Evolutionary conservation across 75 land plant species (phyloP).

Genomic region (Pinus tabuliformis): DNA sequence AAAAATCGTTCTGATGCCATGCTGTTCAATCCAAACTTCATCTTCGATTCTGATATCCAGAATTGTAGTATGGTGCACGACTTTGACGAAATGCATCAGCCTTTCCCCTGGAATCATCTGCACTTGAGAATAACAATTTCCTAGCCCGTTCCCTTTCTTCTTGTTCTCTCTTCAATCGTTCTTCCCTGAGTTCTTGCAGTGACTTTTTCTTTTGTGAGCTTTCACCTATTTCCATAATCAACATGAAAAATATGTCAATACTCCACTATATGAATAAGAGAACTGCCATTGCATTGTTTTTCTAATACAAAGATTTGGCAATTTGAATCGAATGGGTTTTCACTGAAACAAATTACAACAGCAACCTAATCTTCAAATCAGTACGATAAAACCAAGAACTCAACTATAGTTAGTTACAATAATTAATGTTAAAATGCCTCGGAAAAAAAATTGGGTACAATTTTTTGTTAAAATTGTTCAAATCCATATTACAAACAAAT

Average conservation of each 20-base stretch:
- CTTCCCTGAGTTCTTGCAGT: constrained; percentile 78
- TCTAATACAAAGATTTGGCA: no score
- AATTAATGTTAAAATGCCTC: no score
- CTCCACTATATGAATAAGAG: no score
- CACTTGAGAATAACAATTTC: constrained; percentile 24
- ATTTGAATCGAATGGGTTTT: no score
- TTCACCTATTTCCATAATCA: constrained; percentile 8
- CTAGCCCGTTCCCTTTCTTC: constrained; percentile 64
- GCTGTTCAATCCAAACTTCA: background rate
- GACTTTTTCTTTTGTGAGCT: constrained; percentile 58
- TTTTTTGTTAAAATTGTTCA: no score
- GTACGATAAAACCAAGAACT: no score
- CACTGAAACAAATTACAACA: no score
- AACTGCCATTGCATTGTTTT: no score
- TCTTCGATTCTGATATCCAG: constrained; percentile 5
- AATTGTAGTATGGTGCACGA: background rate
- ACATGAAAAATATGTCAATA: background rate
- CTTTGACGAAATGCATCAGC: background rate
- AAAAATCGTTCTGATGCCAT: background rate
- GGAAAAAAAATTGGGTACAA: no score
- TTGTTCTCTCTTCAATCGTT: constrained; percentile 75
- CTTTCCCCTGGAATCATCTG: background rate
- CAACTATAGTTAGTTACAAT: no score
- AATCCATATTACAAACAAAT: no score
- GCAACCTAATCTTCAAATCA: no score